phyloP scores from a whole-genome alignment of 2,329 filamentous ascomycete genomes.

The Triangularia verruculosa region DNA sequence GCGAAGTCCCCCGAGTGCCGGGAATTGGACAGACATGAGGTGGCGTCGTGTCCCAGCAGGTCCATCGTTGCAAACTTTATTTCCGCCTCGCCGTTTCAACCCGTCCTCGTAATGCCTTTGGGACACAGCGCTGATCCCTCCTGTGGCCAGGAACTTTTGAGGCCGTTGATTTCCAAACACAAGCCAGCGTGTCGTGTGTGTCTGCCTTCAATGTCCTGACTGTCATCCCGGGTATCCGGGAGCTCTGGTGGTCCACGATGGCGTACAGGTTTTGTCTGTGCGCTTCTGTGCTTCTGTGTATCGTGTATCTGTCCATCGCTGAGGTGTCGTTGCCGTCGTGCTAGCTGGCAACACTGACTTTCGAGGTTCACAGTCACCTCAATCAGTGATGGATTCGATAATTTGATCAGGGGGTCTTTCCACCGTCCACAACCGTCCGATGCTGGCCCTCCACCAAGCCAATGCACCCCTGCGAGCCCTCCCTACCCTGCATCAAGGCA shows the following conservation, averaged over 20 bases:
- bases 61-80: conserved; percentile 6
- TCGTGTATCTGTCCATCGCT: neutral
- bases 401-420: neutral
- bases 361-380: neutral
- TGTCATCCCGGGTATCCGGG: neutral
- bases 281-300: neutral
- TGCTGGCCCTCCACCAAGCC: neutral
- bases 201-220: neutral
- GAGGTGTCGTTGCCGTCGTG: neutral
- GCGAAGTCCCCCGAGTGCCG: neutral
- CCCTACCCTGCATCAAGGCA: neutral
- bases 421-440: neutral
- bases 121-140: neutral
- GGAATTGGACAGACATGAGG: conserved; percentile 1
- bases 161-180: neutral
- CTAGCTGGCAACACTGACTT: neutral
- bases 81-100: neutral
- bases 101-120: neutral
- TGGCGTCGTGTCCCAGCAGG: neutral
- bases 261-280: neutral
- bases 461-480: neutral
- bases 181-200: neutral
- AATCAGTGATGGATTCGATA: neutral
- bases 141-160: neutral
- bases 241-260: neutral